A percentile compares a stretch with the other conserved stretches of the same genome.
phyloP scores from a whole-genome alignment of 257 asterid species.

The Gentiana dahurica region DNA sequence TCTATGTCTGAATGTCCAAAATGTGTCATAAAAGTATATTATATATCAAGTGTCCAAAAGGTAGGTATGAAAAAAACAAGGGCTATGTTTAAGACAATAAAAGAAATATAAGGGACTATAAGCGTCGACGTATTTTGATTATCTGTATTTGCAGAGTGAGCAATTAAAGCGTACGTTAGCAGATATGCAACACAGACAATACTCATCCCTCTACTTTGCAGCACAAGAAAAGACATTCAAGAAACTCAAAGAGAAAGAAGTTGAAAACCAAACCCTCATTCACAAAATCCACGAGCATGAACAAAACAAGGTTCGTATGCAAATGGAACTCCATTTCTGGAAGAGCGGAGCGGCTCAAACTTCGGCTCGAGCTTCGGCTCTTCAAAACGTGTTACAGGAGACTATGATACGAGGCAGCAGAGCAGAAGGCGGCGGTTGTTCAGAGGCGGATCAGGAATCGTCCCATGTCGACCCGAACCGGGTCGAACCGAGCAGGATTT shows the following conservation, averaged over 20 bases:
- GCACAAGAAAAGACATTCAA: conserved; percentile 15
- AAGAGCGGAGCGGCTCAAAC: too few species aligned
- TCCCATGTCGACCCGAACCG: conserved; percentile 8
- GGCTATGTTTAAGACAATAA: too few species aligned
- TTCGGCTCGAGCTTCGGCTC: neutral
- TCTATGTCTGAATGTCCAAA: too few species aligned
- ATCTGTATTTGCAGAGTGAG: conserved; percentile 17
- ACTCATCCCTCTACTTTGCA: neutral
- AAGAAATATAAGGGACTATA: too few species aligned
- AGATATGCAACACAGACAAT: conserved; percentile 7
- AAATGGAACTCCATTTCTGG: conserved; percentile 1
- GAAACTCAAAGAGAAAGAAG: conserved; percentile 18
- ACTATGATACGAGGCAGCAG: neutral
- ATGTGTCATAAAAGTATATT: too few species aligned
- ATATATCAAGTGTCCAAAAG: too few species aligned
- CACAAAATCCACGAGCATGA: neutral
- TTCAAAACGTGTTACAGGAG: neutral
- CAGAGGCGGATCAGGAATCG: conserved; percentile 6
- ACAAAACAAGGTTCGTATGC: conserved; percentile 3
- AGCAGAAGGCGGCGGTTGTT: neutral
- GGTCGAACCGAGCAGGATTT: conserved; percentile 15
- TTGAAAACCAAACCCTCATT: conserved; percentile 1
- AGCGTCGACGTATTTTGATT: too few species aligned
- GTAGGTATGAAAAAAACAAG: too few species aligned
- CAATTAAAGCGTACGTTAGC: conserved; percentile 13